phyloP scores from a whole-genome alignment of 192 early-diverging fungal genomes.

The Lobosporangium transversale region DNA sequence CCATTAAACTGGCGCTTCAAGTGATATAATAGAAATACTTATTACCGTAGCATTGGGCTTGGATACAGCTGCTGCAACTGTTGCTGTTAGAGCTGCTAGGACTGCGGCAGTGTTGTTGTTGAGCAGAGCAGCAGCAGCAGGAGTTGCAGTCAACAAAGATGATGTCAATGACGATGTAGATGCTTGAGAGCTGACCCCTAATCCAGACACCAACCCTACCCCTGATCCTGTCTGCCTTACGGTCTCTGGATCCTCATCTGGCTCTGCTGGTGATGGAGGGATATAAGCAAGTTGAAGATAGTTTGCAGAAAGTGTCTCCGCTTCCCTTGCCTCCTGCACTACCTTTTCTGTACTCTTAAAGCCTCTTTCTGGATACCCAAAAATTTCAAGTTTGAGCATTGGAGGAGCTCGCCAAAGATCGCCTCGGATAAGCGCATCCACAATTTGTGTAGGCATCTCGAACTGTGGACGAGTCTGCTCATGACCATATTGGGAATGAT shows the following conservation, averaged over 20 bases:
- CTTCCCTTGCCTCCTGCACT: slow-evolving; percentile 28
- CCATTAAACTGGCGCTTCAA: neutral
- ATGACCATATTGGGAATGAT: neutral
- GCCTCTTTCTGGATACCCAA: slow-evolving; percentile 3
- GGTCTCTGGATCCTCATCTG: slow-evolving; percentile 17
- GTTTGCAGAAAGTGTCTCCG: slow-evolving; percentile 25
- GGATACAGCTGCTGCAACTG: neutral
- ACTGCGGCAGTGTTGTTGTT: slow-evolving; percentile 6
- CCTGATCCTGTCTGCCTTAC: too few relatives aligned
- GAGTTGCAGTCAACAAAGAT: too few relatives aligned
- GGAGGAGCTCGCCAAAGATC: slow-evolving; percentile 19
- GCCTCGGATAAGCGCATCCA: neutral
- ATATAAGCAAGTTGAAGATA: slow-evolving; percentile 28
- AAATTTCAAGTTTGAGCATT: neutral
- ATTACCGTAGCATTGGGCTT: neutral
- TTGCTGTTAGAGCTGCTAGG: slow-evolving; percentile 6
- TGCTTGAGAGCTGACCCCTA: neutral
- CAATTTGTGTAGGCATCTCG: neutral
- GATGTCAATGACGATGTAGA: neutral
- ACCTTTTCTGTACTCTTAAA: slow-evolving; percentile 13
- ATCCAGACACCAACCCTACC: too few relatives aligned
- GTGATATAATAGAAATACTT: neutral
- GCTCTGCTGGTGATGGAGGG: slow-evolving; percentile 37
- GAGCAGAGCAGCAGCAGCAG: neutral
- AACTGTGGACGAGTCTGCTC: neutral